Conservation (phyloP, 2,329 filamentous ascomycete species). For the Fusarium nodosum region DNA sequence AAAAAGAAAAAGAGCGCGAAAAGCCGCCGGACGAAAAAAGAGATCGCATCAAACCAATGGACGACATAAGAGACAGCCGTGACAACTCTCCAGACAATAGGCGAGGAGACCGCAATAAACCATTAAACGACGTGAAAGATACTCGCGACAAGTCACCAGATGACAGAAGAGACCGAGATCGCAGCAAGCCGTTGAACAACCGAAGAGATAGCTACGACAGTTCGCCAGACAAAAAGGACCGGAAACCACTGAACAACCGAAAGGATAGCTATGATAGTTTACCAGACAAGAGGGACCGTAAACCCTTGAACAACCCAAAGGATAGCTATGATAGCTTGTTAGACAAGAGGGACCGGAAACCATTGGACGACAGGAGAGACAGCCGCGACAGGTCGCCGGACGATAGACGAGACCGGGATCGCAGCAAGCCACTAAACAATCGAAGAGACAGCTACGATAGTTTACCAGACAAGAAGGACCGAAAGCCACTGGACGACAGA, state of each 20-base stretch:
- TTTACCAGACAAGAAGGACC: background rate
- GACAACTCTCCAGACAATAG: slow-evolving; percentile 7
- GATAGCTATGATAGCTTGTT: background rate
- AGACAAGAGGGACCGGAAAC: background rate
- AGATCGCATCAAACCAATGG: slow-evolving; percentile 10
- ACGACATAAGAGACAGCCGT: slow-evolving; percentile 7
- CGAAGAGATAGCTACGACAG: background rate
- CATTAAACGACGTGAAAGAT: slow-evolving; percentile 1
- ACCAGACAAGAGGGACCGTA: slow-evolving; percentile 1
- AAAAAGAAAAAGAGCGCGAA: background rate
- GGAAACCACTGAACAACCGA: background rate
- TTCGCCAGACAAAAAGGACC: background rate
- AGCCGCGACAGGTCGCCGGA: background rate
- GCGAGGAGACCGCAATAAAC: slow-evolving; percentile 5
- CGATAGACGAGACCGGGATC: background rate
- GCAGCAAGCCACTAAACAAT: background rate
- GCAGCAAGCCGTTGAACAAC: background rate
- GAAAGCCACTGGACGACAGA: background rate
- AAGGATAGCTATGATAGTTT: background rate
- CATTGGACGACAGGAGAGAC: background rate
- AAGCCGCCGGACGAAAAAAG: background rate
- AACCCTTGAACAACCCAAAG: background rate
- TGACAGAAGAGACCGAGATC: slow-evolving; percentile 4
- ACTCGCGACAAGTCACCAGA: background rate
- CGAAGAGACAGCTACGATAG: slow-evolving; percentile 1